Conservation (phyloP, 2,329 filamentous ascomycete species). For the Microdochium trichocladiopsis region DNA sequence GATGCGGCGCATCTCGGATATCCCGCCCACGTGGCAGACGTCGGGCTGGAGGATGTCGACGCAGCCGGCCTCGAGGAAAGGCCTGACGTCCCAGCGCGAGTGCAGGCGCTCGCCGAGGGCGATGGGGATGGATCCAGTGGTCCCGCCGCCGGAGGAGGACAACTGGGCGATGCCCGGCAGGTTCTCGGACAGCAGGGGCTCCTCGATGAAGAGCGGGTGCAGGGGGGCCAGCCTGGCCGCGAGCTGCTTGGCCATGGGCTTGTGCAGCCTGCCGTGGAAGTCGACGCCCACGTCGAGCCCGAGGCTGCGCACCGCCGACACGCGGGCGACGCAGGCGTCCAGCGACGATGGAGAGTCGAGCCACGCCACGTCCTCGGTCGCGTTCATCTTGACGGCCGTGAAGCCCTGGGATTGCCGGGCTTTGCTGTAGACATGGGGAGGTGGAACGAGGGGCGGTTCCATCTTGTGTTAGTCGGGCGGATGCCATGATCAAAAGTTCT, state of each 20-base stretch:
- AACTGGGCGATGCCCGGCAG: constrained; percentile 57
- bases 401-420: constrained; percentile 55
- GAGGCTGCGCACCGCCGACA: constrained; percentile 61
- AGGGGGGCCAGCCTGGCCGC: constrained; percentile 60
- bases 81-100: constrained; percentile 66
- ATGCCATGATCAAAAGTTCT: background rate
- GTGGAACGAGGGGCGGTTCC: background rate
- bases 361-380: constrained; percentile 69
- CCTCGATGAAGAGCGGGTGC: constrained; percentile 68
- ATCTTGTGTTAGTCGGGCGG: background rate
- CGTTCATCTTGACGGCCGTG: constrained; percentile 71
- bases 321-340: constrained; percentile 55
- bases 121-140: constrained; percentile 48
- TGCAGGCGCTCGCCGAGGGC: constrained; percentile 68
- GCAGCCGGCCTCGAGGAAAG: constrained; percentile 60
- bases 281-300: constrained; percentile 70
- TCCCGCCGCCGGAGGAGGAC: constrained; percentile 27
- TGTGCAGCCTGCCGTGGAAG: constrained; percentile 71
- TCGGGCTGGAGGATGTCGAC: constrained; percentile 71
- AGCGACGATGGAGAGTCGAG: constrained; percentile 63
- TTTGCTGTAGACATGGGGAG: constrained; percentile 28
- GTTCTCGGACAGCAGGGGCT: constrained; percentile 65
- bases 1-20: constrained; percentile 64
- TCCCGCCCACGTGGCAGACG: constrained; percentile 64
- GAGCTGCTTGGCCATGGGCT: constrained; percentile 75